A percentile compares a stretch with the other conserved stretches of the same genome.
These are phyloP conservation scores for Helianthus tuberosus DNA, from an alignment of 129 eudicot genomes.

Conservation along the genomic window DNA sequence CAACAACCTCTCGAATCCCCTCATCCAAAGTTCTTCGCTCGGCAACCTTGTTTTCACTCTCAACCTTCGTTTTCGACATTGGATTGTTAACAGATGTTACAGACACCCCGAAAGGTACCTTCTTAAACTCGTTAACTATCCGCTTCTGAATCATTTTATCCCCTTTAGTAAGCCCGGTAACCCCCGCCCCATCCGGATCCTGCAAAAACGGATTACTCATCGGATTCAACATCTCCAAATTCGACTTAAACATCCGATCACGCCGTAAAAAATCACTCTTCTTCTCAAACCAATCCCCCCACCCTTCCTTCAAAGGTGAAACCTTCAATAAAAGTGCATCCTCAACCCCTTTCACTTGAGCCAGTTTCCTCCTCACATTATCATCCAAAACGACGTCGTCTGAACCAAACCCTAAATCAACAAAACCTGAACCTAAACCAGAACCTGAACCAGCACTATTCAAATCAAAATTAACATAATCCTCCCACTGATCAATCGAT, in stretches of 20 bases:
- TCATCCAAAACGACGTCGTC: slow-evolving; percentile 83
- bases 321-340: slow-evolving; percentile 73
- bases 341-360: slow-evolving; percentile 58
- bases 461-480: slow-evolving; percentile 47
- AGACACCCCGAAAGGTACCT: slow-evolving; percentile 49
- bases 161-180: slow-evolving; percentile 69
- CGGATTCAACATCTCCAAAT: slow-evolving; percentile 80
- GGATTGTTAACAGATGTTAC: slow-evolving; percentile 22
- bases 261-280: slow-evolving; percentile 88
- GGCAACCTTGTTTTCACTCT: slow-evolving; percentile 39
- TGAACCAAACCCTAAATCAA: slow-evolving; percentile 54
- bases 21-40: slow-evolving; percentile 57
- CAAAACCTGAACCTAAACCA: neutral
- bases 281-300: slow-evolving; percentile 96
- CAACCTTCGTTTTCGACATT: slow-evolving; percentile 25
- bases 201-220: slow-evolving; percentile 76
- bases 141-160: slow-evolving; percentile 64
- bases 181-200: slow-evolving; percentile 87
- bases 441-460: slow-evolving; percentile 22
- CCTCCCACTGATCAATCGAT: slow-evolving; percentile 80
- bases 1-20: slow-evolving; percentile 14
- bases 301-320: slow-evolving; percentile 81
- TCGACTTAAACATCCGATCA: slow-evolving; percentile 87
- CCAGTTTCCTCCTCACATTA: slow-evolving; percentile 59
- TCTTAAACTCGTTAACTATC: slow-evolving; percentile 55